Conservation (phyloP, 257 asterid species). For the Orobanche coerulescens region DNA sequence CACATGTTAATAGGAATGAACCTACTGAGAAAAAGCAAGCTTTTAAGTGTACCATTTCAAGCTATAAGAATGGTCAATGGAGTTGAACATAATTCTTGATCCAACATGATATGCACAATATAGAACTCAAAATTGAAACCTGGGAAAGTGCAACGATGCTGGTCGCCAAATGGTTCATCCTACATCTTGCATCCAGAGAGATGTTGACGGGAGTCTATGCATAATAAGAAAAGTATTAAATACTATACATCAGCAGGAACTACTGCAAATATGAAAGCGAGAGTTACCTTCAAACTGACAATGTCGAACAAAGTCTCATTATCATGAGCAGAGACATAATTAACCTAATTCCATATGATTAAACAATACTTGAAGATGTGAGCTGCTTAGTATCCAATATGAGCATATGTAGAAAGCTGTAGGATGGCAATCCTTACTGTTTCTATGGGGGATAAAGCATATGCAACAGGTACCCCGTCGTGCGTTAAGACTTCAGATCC, state of each 20-base stretch:
- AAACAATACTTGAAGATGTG: background rate
- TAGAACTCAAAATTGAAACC: constrained; percentile 36
- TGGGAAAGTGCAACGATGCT: constrained; percentile 88
- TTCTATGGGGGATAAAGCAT: constrained; percentile 70
- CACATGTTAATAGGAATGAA: too few relatives aligned
- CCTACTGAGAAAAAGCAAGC: too few relatives aligned
- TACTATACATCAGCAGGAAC: background rate
- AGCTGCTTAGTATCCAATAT: constrained; percentile 2
- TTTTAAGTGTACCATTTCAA: too few relatives aligned
- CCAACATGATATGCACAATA: too few relatives aligned
- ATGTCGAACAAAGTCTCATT: constrained; percentile 89
- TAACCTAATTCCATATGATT: constrained; percentile 43
- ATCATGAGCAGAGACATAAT: constrained; percentile 97
- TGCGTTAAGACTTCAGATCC: constrained; percentile 69
- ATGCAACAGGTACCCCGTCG: constrained; percentile 70
- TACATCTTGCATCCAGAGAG: constrained; percentile 75
- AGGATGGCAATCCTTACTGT: constrained; percentile 49
- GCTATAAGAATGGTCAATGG: too few relatives aligned
- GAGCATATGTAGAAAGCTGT: background rate
- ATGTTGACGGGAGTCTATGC: constrained; percentile 56
- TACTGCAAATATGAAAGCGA: background rate
- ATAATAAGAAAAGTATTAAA: constrained; percentile 25
- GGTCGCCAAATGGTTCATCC: constrained; percentile 92
- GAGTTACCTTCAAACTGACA: constrained; percentile 71
- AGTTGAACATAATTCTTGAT: too few relatives aligned